Percentiles rank a stretch among this genome's conserved stretches.
Evolutionary conservation across 2,329 filamentous ascomycete genomes (phyloP).

Genomic region (Fusarium piperis): DNA sequence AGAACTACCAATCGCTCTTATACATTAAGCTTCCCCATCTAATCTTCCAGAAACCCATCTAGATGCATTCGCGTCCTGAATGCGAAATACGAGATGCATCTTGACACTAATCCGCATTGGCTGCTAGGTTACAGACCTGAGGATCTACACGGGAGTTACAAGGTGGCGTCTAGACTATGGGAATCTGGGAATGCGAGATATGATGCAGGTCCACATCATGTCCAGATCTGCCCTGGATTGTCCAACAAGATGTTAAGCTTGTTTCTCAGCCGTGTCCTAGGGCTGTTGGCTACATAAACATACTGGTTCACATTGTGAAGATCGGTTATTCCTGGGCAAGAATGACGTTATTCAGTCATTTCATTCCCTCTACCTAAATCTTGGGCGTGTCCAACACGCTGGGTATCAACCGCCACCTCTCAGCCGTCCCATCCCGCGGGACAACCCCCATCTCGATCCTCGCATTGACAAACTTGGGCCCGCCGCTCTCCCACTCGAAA

Average conservation of each 20-base stretch:
- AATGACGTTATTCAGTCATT: neutral
- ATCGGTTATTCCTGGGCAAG: neutral
- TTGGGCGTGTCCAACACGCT: constrained; percentile 39
- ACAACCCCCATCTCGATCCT: constrained; percentile 44
- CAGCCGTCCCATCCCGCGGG: constrained; percentile 42
- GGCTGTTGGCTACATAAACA: neutral
- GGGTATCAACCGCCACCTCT: constrained; percentile 41
- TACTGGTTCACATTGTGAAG: neutral
- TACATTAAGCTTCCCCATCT: neutral
- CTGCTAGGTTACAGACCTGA: neutral
- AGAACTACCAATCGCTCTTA: neutral
- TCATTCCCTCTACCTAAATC: constrained; percentile 32
- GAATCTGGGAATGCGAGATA: constrained; percentile 26
- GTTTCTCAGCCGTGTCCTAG: neutral
- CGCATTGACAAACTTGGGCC: constrained; percentile 54
- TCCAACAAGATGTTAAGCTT: neutral
- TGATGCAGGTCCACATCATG: constrained; percentile 16
- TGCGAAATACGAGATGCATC: constrained; percentile 17
- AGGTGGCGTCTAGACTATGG: constrained; percentile 11
- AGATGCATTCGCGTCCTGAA: neutral
- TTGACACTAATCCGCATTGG: neutral
- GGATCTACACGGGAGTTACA: constrained; percentile 23
- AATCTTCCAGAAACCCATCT: neutral
- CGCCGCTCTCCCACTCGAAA: constrained; percentile 72
- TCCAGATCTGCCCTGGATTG: neutral